Percentiles rank a stretch among this genome's conserved stretches.
phyloP scores from a whole-genome alignment of 495 filamentous ascomycete genomes.

The Letharia lupina region DNA sequence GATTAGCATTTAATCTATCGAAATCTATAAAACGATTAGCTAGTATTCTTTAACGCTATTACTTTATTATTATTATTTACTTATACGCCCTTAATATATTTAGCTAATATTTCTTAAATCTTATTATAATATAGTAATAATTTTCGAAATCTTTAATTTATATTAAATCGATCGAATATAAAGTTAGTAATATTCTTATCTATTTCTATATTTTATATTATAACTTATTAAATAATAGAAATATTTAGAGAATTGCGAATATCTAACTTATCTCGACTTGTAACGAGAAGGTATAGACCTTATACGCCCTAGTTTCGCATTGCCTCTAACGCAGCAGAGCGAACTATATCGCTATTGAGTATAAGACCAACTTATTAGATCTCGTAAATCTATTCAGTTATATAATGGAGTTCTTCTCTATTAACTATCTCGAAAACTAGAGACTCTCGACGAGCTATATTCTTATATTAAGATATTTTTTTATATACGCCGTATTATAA shows the following conservation, averaged over 20 bases:
- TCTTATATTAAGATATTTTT: conserved; percentile 27
- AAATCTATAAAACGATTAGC: conserved; percentile 30
- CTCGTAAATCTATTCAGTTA: conserved; percentile 38
- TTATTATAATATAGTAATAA: conserved; percentile 26
- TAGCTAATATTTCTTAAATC: conserved; percentile 26
- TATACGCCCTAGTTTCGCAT: conserved; percentile 28
- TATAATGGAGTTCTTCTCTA: conserved; percentile 31
- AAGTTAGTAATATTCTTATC: conserved; percentile 31
- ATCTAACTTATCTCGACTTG: conserved; percentile 34
- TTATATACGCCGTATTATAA: conserved; percentile 26
- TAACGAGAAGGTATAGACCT: conserved; percentile 33
- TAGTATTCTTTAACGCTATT: not conserved
- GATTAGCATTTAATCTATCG: conserved; percentile 37
- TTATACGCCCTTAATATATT: conserved; percentile 32
- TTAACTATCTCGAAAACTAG: conserved; percentile 31
- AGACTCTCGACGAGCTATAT: conserved; percentile 30
- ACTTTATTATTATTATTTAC: conserved; percentile 6
- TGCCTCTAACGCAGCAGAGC: conserved; percentile 21
- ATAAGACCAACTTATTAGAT: conserved; percentile 38
- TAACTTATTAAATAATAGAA: conserved; percentile 18
- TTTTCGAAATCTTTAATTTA: conserved; percentile 27
- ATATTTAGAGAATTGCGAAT: conserved; percentile 29
- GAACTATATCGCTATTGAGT: conserved; percentile 31
- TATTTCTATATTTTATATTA: conserved; percentile 26
- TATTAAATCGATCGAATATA: conserved; percentile 28